Evolutionary conservation across 768 basidiomycete species (phyloP).

Genomic region (Gymnopilus dilepis): DNA sequence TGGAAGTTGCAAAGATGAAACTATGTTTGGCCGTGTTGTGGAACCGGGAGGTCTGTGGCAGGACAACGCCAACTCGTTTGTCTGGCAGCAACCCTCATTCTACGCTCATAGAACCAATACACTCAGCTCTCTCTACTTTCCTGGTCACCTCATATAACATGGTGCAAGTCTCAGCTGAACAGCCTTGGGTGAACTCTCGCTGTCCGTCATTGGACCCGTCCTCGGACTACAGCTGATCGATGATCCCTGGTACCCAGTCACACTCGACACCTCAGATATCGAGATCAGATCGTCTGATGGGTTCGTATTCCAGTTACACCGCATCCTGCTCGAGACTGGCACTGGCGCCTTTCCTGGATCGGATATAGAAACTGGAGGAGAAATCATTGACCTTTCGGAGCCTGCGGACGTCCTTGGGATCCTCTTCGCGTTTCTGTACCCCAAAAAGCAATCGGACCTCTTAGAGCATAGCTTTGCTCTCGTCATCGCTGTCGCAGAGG

Average conservation of each 20-base stretch:
- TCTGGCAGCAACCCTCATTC: too few relatives aligned
- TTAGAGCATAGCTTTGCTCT: not conserved
- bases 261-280: constrained; percentile 3
- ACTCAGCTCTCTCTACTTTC: too few relatives aligned
- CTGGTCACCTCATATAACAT: too few relatives aligned
- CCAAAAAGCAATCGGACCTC: constrained; percentile 4
- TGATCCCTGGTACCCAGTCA: too few relatives aligned
- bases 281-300: constrained; percentile 11
- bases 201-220: not conserved
- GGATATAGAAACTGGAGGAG: not conserved
- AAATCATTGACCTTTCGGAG: not conserved
- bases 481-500: not conserved
- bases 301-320: constrained; percentile 10
- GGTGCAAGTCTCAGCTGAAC: not conserved
- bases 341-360: constrained; percentile 16
- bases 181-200: not conserved
- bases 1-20: too few relatives aligned
- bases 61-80: too few relatives aligned
- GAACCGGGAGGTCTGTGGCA: too few relatives aligned
- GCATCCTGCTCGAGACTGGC: not conserved
- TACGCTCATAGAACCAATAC: too few relatives aligned
- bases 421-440: constrained; percentile 6
- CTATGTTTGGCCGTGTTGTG: too few relatives aligned
- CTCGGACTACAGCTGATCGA: too few relatives aligned
- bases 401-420: not conserved